Evolutionary conservation across 257 asterid species (phyloP).

Genomic region (Solanum boliviense): DNA sequence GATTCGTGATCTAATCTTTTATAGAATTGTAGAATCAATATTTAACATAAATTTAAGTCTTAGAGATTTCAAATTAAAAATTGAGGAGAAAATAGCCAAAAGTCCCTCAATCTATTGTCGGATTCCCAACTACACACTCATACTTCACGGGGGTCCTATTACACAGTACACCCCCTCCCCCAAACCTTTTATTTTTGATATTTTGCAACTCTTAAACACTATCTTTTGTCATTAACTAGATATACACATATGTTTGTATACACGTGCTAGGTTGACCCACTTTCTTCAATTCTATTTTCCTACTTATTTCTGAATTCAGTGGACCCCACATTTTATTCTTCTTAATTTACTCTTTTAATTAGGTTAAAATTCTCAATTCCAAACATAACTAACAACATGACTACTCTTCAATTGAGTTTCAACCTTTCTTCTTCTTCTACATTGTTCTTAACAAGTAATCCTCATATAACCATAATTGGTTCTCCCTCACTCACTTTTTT

Average conservation of each 20-base stretch:
- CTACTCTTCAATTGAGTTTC: slow-evolving; percentile 27
- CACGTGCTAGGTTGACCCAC: not conserved
- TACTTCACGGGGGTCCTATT: not conserved
- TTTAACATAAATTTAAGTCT: not conserved
- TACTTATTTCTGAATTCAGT: not conserved
- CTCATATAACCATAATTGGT: slow-evolving; percentile 5
- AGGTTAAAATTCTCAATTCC: not conserved
- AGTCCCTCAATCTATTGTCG: not conserved
- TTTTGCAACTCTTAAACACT: not conserved
- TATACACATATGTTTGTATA: not conserved
- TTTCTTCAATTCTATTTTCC: not conserved
- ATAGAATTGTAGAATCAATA: not conserved
- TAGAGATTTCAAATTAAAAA: not conserved
- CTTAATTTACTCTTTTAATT: not conserved
- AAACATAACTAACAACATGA: slow-evolving; percentile 19
- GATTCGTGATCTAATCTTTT: not conserved
- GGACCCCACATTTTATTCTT: not conserved
- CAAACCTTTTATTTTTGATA: not conserved
- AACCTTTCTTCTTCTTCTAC: slow-evolving; percentile 12
- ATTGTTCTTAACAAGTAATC: slow-evolving; percentile 7
- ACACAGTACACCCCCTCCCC: not conserved
- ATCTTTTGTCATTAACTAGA: not conserved
- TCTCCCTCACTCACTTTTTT: slow-evolving; percentile 2
- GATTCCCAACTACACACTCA: not conserved
- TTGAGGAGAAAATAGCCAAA: not conserved